Evolutionary conservation across 371 early-diverging fungal species (phyloP).

Genomic region (Phascolomyces articulosus): DNA sequence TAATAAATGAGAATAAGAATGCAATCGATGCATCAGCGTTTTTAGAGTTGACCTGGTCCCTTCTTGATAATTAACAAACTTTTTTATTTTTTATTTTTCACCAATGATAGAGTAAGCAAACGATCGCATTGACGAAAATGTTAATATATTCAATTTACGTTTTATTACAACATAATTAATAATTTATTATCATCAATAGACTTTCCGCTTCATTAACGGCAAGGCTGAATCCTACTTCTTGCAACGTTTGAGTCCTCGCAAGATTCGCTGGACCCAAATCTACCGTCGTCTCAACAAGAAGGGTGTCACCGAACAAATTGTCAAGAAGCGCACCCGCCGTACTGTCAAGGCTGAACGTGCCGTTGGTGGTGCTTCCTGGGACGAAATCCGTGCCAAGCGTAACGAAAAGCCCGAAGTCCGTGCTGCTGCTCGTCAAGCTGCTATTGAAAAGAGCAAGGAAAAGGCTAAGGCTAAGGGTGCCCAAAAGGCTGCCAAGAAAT

Average conservation of each 20-base stretch:
- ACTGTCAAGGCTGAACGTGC: slow-evolving; percentile 96
- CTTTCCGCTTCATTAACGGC: slow-evolving; percentile 95
- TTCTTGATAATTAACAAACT: background rate
- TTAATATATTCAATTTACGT: background rate
- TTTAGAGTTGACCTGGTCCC: background rate
- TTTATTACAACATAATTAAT: background rate
- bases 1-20: slow-evolving; percentile 17
- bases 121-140: background rate
- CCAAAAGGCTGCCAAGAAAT: slow-evolving; percentile 48
- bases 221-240: slow-evolving; percentile 96
- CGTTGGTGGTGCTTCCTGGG: slow-evolving; percentile 93
- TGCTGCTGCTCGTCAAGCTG: slow-evolving; percentile 89
- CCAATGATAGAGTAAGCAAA: slow-evolving; percentile 7
- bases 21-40: background rate
- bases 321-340: slow-evolving; percentile 95
- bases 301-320: slow-evolving; percentile 94
- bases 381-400: slow-evolving; percentile 95
- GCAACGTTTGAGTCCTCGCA: slow-evolving; percentile 96
- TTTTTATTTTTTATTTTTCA: background rate
- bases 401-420: slow-evolving; percentile 94
- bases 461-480: slow-evolving; percentile 66
- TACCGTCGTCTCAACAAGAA: slow-evolving; percentile 98
- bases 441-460: slow-evolving; percentile 88
- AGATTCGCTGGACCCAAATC: slow-evolving; percentile 95
- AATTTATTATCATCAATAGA: slow-evolving; percentile 41